Evolutionary conservation across 1,139 yeast genomes (phyloP).

Genomic region (Lodderomyces jiufengensis): DNA sequence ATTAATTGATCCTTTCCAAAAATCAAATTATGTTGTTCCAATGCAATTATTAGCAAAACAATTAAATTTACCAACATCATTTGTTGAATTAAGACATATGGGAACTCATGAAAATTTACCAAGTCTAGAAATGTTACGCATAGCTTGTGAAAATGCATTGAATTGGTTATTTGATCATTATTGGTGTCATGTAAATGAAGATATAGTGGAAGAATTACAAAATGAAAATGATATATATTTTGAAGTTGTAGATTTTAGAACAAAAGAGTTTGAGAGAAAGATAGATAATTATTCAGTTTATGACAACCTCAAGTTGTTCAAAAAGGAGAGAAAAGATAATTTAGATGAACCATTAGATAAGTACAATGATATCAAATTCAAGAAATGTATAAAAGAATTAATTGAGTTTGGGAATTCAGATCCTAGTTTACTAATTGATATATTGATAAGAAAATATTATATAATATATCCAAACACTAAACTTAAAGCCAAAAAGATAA

Average conservation of each 20-base stretch:
- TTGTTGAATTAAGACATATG: slow-evolving; percentile 87
- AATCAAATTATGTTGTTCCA: slow-evolving; percentile 74
- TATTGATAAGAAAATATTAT: slow-evolving; percentile 24
- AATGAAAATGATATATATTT: neutral
- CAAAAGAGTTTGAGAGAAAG: neutral
- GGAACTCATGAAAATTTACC: slow-evolving; percentile 92
- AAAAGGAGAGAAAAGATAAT: slow-evolving; percentile 45
- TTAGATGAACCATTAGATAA: slow-evolving; percentile 32
- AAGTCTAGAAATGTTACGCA: slow-evolving; percentile 59
- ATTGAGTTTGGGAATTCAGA: slow-evolving; percentile 8
- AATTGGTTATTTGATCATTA: slow-evolving; percentile 73
- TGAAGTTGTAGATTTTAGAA: slow-evolving; percentile 5
- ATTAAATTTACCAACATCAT: slow-evolving; percentile 69
- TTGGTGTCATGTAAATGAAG: slow-evolving; percentile 53
- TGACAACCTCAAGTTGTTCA: slow-evolving; percentile 26
- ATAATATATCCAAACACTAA: slow-evolving; percentile 26
- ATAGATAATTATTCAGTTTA: slow-evolving; percentile 10
- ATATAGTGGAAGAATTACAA: slow-evolving; percentile 15
- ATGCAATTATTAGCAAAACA: slow-evolving; percentile 69
- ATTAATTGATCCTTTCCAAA: slow-evolving; percentile 81
- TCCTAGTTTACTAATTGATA: slow-evolving; percentile 13
- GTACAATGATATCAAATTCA: slow-evolving; percentile 24
- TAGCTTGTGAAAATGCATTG: slow-evolving; percentile 57
- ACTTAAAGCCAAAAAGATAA: slow-evolving; percentile 17
- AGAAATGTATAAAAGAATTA: slow-evolving; percentile 24